Base-by-base conservation (phyloP, 2,329 filamentous ascomycete species). In the Cadophora gregata region DNA sequence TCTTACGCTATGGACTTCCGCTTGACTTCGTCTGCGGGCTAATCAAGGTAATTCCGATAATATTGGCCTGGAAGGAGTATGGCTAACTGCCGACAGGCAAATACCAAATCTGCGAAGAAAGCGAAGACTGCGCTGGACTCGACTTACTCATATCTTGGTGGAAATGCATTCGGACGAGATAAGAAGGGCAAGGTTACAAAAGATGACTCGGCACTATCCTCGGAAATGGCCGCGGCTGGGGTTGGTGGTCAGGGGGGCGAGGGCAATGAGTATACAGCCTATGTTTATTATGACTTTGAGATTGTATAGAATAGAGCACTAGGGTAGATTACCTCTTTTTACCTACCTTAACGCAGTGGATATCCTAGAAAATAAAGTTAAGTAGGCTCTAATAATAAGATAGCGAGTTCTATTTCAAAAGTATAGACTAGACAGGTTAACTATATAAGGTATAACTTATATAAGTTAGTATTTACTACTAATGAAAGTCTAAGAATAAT, bases 281-380 rank as follows among this genome's bases (percentile, higher is more conserved):
- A 96, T 80, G 96, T 98, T 77, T 97, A 94, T 83, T 99, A 98
- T 81, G 93, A 97, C 78, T 92, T 98, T 77, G 92, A 96, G 77
- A 88, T 98, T 72, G 72, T 77, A 77, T 78, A 76, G 73, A 70
- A 70, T 67, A 55, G 64, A 50, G 42, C n/a, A n/a, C n/a, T 42
- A 62, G 61, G 55, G 60, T n/a, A n/a, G n/a, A n/a, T n/a, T n/a
- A n/a, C n/a, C n/a, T n/a, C n/a, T n/a, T n/a, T n/a, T n/a, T n/a
- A n/a, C n/a, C n/a, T n/a, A n/a, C n/a, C n/a, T n/a, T n/a, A n/a
- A n/a, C n/a, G n/a, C n/a, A n/a, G n/a, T n/a, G n/a, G n/a, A n/a
- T n/a, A n/a, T n/a, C n/a, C n/a, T n/a, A n/a, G n/a, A n/a, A n/a
- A n/a, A n/a, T n/a, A n/a, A n/a, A n/a, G n/a, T n/a, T n/a, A n/a